Conservation (phyloP, 2,329 filamentous ascomycete species). For the Cytospora schulzeri region DNA sequence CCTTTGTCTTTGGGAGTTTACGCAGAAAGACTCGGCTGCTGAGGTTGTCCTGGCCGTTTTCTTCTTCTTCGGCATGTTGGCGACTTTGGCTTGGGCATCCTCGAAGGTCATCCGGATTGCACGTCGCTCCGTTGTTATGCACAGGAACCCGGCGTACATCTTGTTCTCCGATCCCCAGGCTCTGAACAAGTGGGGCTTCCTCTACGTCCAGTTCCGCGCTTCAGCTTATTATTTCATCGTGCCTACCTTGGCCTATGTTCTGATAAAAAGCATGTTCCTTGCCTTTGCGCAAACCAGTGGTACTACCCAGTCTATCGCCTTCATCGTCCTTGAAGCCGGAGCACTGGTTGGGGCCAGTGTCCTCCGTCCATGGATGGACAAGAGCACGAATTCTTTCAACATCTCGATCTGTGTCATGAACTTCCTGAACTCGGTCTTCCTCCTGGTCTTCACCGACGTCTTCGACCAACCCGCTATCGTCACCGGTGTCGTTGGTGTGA, state of each 20-base stretch:
- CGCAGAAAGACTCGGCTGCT: conserved; percentile 79
- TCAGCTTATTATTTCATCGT: conserved; percentile 95
- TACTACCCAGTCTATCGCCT: conserved; percentile 75
- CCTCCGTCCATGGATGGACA: conserved; percentile 96
- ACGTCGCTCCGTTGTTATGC: conserved; percentile 83
- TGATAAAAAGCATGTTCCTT: conserved; percentile 90
- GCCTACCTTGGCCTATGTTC: conserved; percentile 72
- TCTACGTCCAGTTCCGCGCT: conserved; percentile 95
- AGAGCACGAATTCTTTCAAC: conserved; percentile 96
- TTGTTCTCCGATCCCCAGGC: conserved; percentile 93
- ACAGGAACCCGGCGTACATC: conserved; percentile 96
- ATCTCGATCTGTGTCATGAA: conserved; percentile 89
- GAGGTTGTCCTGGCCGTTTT: conserved; percentile 86
- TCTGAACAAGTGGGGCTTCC: conserved; percentile 96
- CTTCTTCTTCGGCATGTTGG: conserved; percentile 80
- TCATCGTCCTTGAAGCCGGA: conserved; percentile 79
- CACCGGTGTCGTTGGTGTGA: conserved; percentile 83
- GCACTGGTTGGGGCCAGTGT: conserved; percentile 78
- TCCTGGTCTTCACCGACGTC: conserved; percentile 84
- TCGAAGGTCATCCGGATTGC: conserved; percentile 89
- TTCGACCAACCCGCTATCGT: conserved; percentile 84
- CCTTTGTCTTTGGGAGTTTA: conserved; percentile 92
- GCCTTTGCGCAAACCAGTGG: conserved; percentile 73
- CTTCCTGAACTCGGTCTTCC: conserved; percentile 86
- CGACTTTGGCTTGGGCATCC: conserved; percentile 81